Evolutionary conservation across 163 green algal species (phyloP), one percentile per base, ranked within the genome.

Genomic region (Volvox carteri): DNA sequence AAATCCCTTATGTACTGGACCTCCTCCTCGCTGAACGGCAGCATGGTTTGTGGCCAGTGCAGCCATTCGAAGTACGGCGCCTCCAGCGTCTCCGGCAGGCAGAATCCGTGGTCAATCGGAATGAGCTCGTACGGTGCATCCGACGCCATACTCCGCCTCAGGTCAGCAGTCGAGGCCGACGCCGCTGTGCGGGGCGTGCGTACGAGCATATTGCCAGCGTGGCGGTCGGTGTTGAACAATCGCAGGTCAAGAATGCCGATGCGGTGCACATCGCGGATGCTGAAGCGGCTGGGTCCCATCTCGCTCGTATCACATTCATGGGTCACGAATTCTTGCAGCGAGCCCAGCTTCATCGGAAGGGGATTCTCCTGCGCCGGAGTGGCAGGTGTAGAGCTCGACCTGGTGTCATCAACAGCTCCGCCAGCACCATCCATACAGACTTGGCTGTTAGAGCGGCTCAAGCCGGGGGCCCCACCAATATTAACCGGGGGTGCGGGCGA

Each of bases 31-130:
- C 81, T 92, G 89, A 99, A 99, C 2, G 97, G 97, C 86, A 98
- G 91, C 92, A 95, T 96, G 0, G 97, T 96, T 93, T 98, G 96
- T 16, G 98, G 96, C 98, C 98, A 99, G 93, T 99, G 96, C 90
- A 98, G 96, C 98, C 98, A 99, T 93, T 99, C 98, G 92, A 99
- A 99, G 94, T 98, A 99, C 28, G 96, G 96, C 54, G 97, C 94
- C 93, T 99, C 97, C 54, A 99, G 92, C 7, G 95, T 97, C 88
- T 99, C 97, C 18, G 98, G 98, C 80, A 99, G 93, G 88, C 95
- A 97, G 92, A 98, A 99, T 80, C 98, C 98, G 92, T 99, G 97
- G 92, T 99, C 98, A 62, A 99, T 99, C 23, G 98, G 98, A 46
- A 99, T 91, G 11, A 99, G 94, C 91, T 97, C 94, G 54, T 96